Base-by-base conservation (phyloP, 805 yeast species). In the Isabelozyma pseudorhagii region DNA sequence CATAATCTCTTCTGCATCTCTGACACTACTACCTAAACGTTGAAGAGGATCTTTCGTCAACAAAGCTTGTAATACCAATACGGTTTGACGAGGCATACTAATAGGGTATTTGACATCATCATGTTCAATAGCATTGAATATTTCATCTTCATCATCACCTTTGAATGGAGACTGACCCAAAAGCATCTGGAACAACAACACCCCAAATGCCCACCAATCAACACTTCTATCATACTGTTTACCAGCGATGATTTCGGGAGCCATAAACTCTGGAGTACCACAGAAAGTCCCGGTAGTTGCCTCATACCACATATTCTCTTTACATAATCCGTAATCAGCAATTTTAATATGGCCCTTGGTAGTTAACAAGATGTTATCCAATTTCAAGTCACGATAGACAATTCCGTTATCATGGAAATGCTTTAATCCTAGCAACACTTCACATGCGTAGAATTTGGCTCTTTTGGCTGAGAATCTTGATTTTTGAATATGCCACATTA, bases 161-260 rank as follows among this genome's bases (percentile, higher is more conserved):
- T 93, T 86, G 72, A 94, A 94, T 38, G 99, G 99, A 7, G 97
- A 89, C 69, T 93, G 96, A 46, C 97, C 94, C 50, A 94, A 77
- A 50, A 94, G 76, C 99, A 94, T 94, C 70, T 94, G 99, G 69
- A 93, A 94, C 56, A 94, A 75, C 55, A 94, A 77, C 28, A 94
- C 98, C 50, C 99, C 99, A 76, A 92, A 90, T 1, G 99, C 98
- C 99, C 99, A 94, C 99, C 99, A 94, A 71, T 94, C 99, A 48
- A 94, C 99, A 39, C 94, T 87, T 62, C 96, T 83, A 47, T 91
- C 94, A 62, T 94, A 94, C 51, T 85, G 87, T 67, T 92, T 96
- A 48, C 94, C 98, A 55, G 89, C 85, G 62, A 94, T 77, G 57
- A 94, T 93, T 69, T 94, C 99, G 0, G 99, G 99, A 1, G 99